These are phyloP conservation scores for Colletotrichum sp. DNA, from an alignment of 2,329 filamentous ascomycete genomes.

Conservation along the genomic window DNA sequence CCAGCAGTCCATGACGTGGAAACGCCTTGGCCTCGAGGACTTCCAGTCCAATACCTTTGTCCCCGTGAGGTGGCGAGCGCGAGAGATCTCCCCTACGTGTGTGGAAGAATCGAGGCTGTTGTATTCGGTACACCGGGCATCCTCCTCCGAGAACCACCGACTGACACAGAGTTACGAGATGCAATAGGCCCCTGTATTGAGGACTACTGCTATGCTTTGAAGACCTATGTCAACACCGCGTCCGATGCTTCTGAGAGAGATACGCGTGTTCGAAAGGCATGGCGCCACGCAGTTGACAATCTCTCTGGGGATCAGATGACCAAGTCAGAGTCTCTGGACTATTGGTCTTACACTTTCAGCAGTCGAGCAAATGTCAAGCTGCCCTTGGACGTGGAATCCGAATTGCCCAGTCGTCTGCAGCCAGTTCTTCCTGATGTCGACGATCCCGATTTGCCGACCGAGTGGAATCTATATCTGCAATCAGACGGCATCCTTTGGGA, in stretches of 20 bases:
- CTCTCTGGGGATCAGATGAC: neutral
- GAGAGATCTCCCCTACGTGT: neutral
- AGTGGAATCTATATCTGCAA: neutral
- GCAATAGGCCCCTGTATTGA: neutral
- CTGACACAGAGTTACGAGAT: neutral
- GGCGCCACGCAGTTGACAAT: neutral
- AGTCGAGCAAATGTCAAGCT: neutral
- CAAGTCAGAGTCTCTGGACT: constrained; percentile 8
- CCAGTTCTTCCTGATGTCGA: neutral
- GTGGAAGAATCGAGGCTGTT: neutral
- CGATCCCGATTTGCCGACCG: neutral
- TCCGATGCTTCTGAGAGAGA: neutral
- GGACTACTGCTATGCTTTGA: neutral
- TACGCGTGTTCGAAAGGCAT: neutral
- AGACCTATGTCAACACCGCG: neutral
- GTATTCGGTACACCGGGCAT: neutral
- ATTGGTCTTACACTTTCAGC: neutral
- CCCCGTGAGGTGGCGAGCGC: neutral
- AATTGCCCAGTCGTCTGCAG: neutral
- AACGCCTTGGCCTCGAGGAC: neutral
- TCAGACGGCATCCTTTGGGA: neutral
- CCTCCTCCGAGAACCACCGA: neutral
- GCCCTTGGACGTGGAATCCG: neutral
- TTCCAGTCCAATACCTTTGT: neutral
- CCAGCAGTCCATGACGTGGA: neutral